phyloP scores from a whole-genome alignment of 1,139 yeast genomes.

The Scheffersomyces quercinus region DNA sequence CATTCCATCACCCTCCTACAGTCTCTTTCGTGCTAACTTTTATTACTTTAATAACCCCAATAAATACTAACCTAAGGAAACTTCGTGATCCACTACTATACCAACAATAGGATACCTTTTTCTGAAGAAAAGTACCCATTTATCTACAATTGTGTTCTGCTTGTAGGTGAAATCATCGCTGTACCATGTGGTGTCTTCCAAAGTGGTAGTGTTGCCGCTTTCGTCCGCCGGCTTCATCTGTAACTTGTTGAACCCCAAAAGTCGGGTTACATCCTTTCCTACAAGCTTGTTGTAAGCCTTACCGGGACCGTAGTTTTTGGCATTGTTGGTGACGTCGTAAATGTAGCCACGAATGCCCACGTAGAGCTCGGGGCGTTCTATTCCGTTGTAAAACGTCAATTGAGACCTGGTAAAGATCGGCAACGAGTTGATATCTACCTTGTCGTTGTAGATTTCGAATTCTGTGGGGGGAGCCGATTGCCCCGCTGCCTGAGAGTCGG shows the following conservation, averaged over 20 bases:
- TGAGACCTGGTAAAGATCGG: conserved; percentile 38
- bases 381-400: conserved; percentile 37
- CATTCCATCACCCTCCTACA: conserved; percentile 21
- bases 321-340: conserved; percentile 72
- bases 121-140: conserved; percentile 58
- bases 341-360: conserved; percentile 75
- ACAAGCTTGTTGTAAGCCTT: conserved; percentile 70
- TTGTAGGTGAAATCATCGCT: conserved; percentile 48
- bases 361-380: conserved; percentile 43
- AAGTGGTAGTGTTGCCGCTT: conserved; percentile 38
- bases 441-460: conserved; percentile 11
- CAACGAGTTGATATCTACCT: conserved; percentile 27
- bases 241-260: conserved; percentile 51
- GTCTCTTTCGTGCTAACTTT: not conserved
- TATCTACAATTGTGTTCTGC: conserved; percentile 51
- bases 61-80: not conserved
- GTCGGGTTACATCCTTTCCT: conserved; percentile 77
- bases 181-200: conserved; percentile 44
- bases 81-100: conserved; percentile 28
- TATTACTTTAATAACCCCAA: not conserved
- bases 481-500: not conserved
- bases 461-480: conserved; percentile 4
- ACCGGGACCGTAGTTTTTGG: conserved; percentile 72
- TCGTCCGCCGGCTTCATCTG: conserved; percentile 33
- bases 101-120: conserved; percentile 50